Base-by-base conservation (phyloP, 106 monocot species). In the Dioscorea dumetorum region DNA sequence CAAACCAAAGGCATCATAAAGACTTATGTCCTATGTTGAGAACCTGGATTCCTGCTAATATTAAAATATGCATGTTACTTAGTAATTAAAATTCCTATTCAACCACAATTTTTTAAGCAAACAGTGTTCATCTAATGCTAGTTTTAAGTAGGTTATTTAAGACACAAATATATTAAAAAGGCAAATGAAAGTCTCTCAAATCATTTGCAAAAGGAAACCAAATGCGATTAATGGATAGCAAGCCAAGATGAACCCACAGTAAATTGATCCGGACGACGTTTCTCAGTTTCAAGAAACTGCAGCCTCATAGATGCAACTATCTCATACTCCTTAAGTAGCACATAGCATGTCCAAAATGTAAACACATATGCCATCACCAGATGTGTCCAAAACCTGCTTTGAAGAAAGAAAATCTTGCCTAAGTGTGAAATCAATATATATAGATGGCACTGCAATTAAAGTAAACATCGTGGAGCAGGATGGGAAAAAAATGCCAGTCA, bases 221-320 rank as follows among this genome's bases (percentile, higher is more conserved):
- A 41, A 41, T 10, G 6, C 41, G 0, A 54, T 54, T 54, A 15
- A 13, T 54, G 54, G 28, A 28, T 28, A 28, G 54, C 54, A 19
- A 54, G 12, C 64, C 48, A 34, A 57, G 41, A 50, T 35, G 50
- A 60, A 20, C 78, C 71, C 84, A 94, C 94, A 35, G 94, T 94
- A 67, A 87, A 94, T 63, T 90, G 94, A 71, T 94, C 94, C n/a
- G 94, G 84, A 33, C 90, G 84, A 19, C 94, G 82, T 60, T 72
- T 83, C 60, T 80, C 77, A 62, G 84, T 75, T 56, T 87, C 81
- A 73, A 94, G 84, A 78, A 94, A 94, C 76, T 84, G 84, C 75
- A 94, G 67, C 50, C 94, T 90, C 94, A 90, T 87, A 33, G 62
- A 61, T 62, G 90, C 87, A 73, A 94, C 80, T 32, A 69, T 82